Base-by-base conservation (phyloP, 371 early-diverging fungal genomes). In the Mucor circinelloides region DNA sequence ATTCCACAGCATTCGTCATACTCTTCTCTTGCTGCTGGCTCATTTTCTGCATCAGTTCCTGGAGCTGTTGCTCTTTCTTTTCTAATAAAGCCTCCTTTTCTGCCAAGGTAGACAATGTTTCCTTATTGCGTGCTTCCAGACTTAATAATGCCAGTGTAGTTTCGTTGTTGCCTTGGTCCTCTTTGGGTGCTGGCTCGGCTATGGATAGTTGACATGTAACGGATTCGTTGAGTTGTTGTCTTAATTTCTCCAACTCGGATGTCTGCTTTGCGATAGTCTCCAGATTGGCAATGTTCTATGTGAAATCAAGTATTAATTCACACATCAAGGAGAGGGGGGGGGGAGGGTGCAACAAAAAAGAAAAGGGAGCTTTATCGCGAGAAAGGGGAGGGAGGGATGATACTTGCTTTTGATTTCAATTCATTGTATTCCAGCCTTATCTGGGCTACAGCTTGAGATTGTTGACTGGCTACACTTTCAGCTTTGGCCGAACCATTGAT, bases 381-480 rank as follows among this genome's bases (percentile, higher is more conserved):
- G 27, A 27, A 13, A 12, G 17, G 15, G 30, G 21, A 13, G 1
- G 31, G 13, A 25, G 15, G 13, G n/a, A 7, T 13, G n/a, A 12
- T 57, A 25, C 36, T 31, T 65, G 77, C 83, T 74, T 79, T 77
- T 28, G 64, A 64, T 57, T 80, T 80, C 34, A 83, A 60, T n/a
- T 79, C 79, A 62, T 74, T 68, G 52, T 74, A 77, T 66, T 83
- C 81, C 60, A 76, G 75, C 30, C 70, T 69, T 23, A 82, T 78
- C 48, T 82, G 80, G 8, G 66, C 63, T n/a, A 71, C 65, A 7
- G 67, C 66, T n/a, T 60, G 42, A 27, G 66, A 50, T 30, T 57
- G 63, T 13, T 62, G 59, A 46, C 71, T 67, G 17, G 58, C 50
- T 7, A 54, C 48, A 28, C 67, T 71, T 52, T 23, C 54, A 4